A percentile compares a stretch with the other conserved stretches of the same genome.
phyloP scores from a whole-genome alignment of 306 rosid species.

The Rosa rugosa region DNA sequence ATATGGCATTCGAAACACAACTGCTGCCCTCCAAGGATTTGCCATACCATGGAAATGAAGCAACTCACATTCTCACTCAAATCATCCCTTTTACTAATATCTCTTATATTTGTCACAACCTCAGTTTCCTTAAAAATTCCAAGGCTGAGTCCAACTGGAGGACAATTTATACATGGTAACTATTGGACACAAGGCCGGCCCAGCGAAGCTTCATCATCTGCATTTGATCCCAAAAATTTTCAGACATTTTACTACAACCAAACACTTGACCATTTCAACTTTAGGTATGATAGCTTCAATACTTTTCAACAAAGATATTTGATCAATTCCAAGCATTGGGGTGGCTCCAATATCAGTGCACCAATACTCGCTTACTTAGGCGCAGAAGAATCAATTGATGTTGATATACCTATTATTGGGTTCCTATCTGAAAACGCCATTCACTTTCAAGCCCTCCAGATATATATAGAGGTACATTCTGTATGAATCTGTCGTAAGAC shows the following conservation, averaged over 20 bases:
- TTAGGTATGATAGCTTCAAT: slow-evolving; percentile 53
- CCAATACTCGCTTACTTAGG: slow-evolving; percentile 71
- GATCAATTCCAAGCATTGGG: slow-evolving; percentile 64
- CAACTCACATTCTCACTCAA: slow-evolving; percentile 9
- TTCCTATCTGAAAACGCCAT: slow-evolving; percentile 62
- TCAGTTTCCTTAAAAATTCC: slow-evolving; percentile 38
- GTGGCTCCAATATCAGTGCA: slow-evolving; percentile 53
- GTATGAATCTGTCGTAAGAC: not conserved
- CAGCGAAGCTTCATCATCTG: not conserved
- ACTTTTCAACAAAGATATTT: slow-evolving; percentile 65
- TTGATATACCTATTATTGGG: slow-evolving; percentile 22
- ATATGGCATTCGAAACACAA: not conserved
- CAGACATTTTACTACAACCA: slow-evolving; percentile 56
- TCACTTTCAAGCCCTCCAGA: slow-evolving; percentile 56
- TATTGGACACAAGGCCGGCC: slow-evolving; percentile 7
- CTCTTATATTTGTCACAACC: slow-evolving; percentile 26
- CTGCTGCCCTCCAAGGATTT: not conserved
- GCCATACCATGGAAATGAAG: slow-evolving; percentile 12
- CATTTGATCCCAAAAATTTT: slow-evolving; percentile 19
- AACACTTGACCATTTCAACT: slow-evolving; percentile 74
- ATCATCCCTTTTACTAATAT: slow-evolving; percentile 29
- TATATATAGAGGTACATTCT: slow-evolving; percentile 50
- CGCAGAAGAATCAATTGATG: slow-evolving; percentile 55
- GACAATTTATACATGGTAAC: slow-evolving; percentile 13
- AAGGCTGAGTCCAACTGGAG: slow-evolving; percentile 47